phyloP scores from a whole-genome alignment of 768 basidiomycete species.

The Naganishia friedmannii region DNA sequence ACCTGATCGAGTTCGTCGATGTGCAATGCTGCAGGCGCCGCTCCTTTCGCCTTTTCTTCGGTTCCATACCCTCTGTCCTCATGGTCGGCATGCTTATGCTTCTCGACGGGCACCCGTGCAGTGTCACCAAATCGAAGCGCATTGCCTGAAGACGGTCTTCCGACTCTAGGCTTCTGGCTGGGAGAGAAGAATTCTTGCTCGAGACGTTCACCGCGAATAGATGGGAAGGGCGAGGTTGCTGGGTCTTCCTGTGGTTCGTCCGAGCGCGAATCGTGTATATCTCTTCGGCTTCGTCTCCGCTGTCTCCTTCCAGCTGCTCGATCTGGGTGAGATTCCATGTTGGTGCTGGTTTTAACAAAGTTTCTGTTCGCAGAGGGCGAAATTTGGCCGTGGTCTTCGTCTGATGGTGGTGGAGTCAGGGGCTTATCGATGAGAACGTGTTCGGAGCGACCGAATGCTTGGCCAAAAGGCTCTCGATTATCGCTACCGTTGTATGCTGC shows the following conservation, averaged over 20 bases:
- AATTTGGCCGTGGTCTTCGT: slow-evolving; percentile 23
- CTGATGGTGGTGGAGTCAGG: neutral
- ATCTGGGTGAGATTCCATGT: neutral
- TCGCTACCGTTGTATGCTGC: neutral
- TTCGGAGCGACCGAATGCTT: neutral
- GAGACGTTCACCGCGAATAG: slow-evolving; percentile 72
- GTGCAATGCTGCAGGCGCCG: neutral
- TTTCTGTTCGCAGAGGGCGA: slow-evolving; percentile 25
- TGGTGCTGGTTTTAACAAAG: slow-evolving; percentile 27
- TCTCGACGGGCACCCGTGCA: neutral
- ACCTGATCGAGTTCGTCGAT: slow-evolving; percentile 57
- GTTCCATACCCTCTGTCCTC: slow-evolving; percentile 25
- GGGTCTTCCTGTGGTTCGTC: slow-evolving; percentile 39
- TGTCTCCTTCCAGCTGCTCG: slow-evolving; percentile 2
- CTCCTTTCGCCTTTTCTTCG: slow-evolving; percentile 10
- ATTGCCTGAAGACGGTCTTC: slow-evolving; percentile 37
- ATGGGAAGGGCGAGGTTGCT: slow-evolving; percentile 66
- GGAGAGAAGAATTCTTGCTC: slow-evolving; percentile 70
- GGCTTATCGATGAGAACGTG: slow-evolving; percentile 8
- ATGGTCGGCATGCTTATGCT: slow-evolving; percentile 13
- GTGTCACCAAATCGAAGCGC: neutral
- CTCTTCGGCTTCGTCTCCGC: slow-evolving; percentile 26
- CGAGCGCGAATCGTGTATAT: slow-evolving; percentile 30
- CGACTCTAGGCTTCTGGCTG: slow-evolving; percentile 56
- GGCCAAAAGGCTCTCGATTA: neutral